Percentiles rank a stretch among this genome's conserved stretches.
These are phyloP conservation scores for Rosa chinensis DNA, from an alignment of 306 rosid species.

Conservation along the genomic window DNA sequence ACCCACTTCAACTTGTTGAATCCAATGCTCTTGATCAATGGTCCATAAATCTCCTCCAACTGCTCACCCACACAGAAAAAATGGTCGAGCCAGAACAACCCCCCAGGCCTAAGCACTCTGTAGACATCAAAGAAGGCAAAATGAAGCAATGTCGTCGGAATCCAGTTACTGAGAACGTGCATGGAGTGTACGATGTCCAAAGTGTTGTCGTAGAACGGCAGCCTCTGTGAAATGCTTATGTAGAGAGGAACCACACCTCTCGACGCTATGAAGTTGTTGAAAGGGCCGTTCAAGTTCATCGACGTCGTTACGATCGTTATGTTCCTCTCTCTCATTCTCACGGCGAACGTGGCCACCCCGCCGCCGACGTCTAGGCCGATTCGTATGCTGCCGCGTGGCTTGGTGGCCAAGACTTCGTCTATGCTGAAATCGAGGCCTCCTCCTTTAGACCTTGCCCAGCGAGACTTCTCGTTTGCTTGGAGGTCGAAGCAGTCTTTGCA, in stretches of 20 bases:
- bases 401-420: background rate
- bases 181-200: background rate
- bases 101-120: slow-evolving; percentile 51
- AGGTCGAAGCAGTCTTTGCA: background rate
- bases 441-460: background rate
- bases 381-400: background rate
- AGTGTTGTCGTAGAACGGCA: background rate
- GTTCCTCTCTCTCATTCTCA: background rate
- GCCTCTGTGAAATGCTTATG: background rate
- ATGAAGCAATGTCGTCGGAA: slow-evolving; percentile 21
- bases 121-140: slow-evolving; percentile 40
- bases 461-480: background rate
- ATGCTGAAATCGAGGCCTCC: background rate
- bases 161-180: background rate
- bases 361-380: background rate
- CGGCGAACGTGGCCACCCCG: background rate
- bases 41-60: slow-evolving; percentile 36
- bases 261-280: background rate
- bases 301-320: background rate
- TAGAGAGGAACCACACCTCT: background rate
- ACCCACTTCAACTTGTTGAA: slow-evolving; percentile 48
- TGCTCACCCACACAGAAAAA: slow-evolving; percentile 43
- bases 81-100: slow-evolving; percentile 52
- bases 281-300: background rate
- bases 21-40: slow-evolving; percentile 46